A percentile compares a stretch with the other conserved stretches of the same genome.
Conservation (phyloP, 2,329 filamentous ascomycete genomes). For the Fusarium verticillioides region DNA sequence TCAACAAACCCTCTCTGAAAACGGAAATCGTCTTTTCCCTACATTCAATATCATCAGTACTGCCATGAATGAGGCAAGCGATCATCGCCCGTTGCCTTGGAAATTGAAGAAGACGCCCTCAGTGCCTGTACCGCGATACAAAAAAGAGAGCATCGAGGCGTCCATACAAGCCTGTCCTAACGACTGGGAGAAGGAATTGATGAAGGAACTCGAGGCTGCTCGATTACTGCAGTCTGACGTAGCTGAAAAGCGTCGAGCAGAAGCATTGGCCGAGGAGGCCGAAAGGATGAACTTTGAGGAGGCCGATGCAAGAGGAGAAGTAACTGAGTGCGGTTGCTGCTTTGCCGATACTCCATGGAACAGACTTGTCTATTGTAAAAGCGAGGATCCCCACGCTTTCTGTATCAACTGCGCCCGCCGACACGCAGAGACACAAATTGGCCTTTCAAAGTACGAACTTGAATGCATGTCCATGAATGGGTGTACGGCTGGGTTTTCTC, state of each 20-base stretch:
- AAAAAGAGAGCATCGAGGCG: slow-evolving; percentile 2
- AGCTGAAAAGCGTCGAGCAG: slow-evolving; percentile 47
- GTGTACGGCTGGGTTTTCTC: slow-evolving; percentile 71
- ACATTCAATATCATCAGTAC: slow-evolving; percentile 30
- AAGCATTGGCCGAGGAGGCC: slow-evolving; percentile 36
- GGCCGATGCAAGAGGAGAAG: slow-evolving; percentile 61
- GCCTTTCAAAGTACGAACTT: slow-evolving; percentile 74
- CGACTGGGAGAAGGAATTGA: slow-evolving; percentile 11
- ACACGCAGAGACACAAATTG: slow-evolving; percentile 75
- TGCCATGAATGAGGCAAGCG: background rate
- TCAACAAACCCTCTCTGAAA: slow-evolving; percentile 4
- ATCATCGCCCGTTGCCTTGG: background rate
- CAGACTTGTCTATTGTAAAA: slow-evolving; percentile 75
- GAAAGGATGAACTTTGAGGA: slow-evolving; percentile 54
- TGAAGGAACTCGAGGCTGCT: slow-evolving; percentile 37
- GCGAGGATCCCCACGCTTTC: slow-evolving; percentile 70
- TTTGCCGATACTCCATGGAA: slow-evolving; percentile 74
- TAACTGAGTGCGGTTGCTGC: slow-evolving; percentile 79
- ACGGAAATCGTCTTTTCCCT: slow-evolving; percentile 30
- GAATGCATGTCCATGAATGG: slow-evolving; percentile 76
- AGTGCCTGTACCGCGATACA: background rate
- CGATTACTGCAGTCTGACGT: slow-evolving; percentile 14
- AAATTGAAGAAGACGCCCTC: slow-evolving; percentile 26
- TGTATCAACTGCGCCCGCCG: slow-evolving; percentile 73
- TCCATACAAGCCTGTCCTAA: background rate